These are phyloP conservation scores for Letharia columbiana DNA, from an alignment of 495 filamentous ascomycete species.

Conservation along the genomic window DNA sequence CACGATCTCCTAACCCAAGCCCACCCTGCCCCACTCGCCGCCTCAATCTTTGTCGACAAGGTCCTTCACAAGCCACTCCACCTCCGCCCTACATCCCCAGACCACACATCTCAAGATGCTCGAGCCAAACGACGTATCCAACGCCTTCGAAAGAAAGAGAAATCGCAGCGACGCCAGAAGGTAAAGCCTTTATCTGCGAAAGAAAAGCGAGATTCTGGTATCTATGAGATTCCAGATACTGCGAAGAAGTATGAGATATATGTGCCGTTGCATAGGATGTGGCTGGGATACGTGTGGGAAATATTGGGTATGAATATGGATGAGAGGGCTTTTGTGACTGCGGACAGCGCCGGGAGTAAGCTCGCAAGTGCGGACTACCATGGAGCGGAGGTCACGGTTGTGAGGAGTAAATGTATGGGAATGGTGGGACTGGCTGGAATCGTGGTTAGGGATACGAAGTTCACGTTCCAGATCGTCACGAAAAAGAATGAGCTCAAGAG, in stretches of 20 bases:
- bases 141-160: constrained; percentile 47
- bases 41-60: constrained; percentile 67
- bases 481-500: constrained; percentile 52
- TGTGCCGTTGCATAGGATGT: constrained; percentile 65
- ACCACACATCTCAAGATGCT: constrained; percentile 47
- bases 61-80: constrained; percentile 74
- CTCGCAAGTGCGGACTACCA: constrained; percentile 81
- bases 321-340: constrained; percentile 39
- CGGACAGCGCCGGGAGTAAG: constrained; percentile 51
- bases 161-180: constrained; percentile 51
- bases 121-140: constrained; percentile 54
- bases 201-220: constrained; percentile 60
- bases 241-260: constrained; percentile 69
- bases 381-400: constrained; percentile 76
- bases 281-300: constrained; percentile 76
- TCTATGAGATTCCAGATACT: constrained; percentile 63
- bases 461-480: constrained; percentile 76
- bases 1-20: constrained; percentile 62
- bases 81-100: constrained; percentile 63
- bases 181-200: constrained; percentile 72
- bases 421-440: constrained; percentile 79
- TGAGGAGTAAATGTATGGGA: constrained; percentile 67
- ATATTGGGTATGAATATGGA: constrained; percentile 47
- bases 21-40: constrained; percentile 60
- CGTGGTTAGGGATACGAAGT: constrained; percentile 80